Evolutionary conservation across 257 asterid species (phyloP), one percentile per base, ranked within the genome.

Genomic region (Solanum sitiens): DNA sequence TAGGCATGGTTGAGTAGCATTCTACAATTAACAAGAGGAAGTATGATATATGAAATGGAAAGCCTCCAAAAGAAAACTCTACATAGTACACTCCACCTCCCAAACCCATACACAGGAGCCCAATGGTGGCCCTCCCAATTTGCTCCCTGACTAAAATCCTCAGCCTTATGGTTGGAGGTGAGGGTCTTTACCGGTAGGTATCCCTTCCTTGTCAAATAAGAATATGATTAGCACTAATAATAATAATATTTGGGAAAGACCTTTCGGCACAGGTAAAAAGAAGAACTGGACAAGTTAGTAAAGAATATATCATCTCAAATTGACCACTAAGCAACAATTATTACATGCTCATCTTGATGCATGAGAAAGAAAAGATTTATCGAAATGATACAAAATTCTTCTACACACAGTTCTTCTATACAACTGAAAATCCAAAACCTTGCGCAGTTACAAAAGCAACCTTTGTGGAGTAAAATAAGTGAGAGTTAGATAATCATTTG

Each of bases 1-100:
- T 95, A 94, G 93, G 92, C 87, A 88, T 56, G 89, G 90, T 92
- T 91, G 91, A 90, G 92, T 18, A 32, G 45, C 86, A 82, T 65
- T 82, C 86, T 82, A 47, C 39, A 21, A 82, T 50, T 82, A 82
- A 82, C 44, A 47, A 82, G 70, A 44, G 67, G 30, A 50, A 18
- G 85, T 82, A 82, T 30, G 70, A 50, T 50, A 82, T 50, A 50
- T 30, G 30, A 82, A 82, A 74, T 74, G 50, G 83, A 37, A 74
- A 21, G 20, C 83, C 53, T 74, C 53, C 83, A 74, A 39, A 21
- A 74, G 30, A 74, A 5, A 35, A 74, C 12, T 39, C 32, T 21
- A 74, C 7, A 74, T 39, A 45, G 53, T 74, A 21, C 32, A 73
- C 30, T 35, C 86, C 86, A 50, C 86, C 70, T 82, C 70, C 86